Evolutionary conservation across 1,284 basidiomycete species (phyloP), one percentile per base, ranked within the genome.

Genomic region (Entoloma clypeatum): DNA sequence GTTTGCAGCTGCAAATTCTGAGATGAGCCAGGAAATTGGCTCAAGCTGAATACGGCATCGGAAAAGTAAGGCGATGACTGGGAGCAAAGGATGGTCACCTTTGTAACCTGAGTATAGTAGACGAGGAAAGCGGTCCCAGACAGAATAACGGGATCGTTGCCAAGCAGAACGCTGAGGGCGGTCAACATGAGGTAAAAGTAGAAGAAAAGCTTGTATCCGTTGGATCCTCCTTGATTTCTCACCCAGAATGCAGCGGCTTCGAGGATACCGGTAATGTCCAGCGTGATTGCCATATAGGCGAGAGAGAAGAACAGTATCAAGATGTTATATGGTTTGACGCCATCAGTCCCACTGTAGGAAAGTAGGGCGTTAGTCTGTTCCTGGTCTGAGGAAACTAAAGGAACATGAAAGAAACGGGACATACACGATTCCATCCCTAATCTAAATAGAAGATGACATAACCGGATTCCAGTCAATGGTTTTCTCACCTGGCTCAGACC

Each of bases 241-340:
- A 96, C 91, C 73, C 79, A 86, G 61, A 91, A 92, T 0, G 94
- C 93, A 2, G 93, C 79, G 34, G 85, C 88, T 32, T 87, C 81
- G 4, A 98, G 73, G 8, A 95, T 70, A 2, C 95, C 94, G 0
- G 92, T 93, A 6, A 86, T 77, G 57, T 99, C 94, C 26, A 98
- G 75, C 0, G 92, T 92, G 36, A 97, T 86, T 3, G 94, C 84
- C 67, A 98, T 87, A 66, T 98, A 99, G 0, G 93, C 93, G 40
- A 98, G 72, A 2, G 87, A 89, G 50, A 92, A 81, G 66, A 98
- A 97, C 3, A 98, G 71, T 19, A 91, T 88, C 62, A 98, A 79
- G 47, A 98, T 92, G 60, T 96, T 92, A 56, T 94, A 90, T 0
- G 95, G 94, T 51, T 89, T 78, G 27, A 97, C 77, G 2, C 86